These are phyloP conservation scores for Panaeolus cyanescens DNA, from an alignment of 768 basidiomycete genomes.

Conservation along the genomic window DNA sequence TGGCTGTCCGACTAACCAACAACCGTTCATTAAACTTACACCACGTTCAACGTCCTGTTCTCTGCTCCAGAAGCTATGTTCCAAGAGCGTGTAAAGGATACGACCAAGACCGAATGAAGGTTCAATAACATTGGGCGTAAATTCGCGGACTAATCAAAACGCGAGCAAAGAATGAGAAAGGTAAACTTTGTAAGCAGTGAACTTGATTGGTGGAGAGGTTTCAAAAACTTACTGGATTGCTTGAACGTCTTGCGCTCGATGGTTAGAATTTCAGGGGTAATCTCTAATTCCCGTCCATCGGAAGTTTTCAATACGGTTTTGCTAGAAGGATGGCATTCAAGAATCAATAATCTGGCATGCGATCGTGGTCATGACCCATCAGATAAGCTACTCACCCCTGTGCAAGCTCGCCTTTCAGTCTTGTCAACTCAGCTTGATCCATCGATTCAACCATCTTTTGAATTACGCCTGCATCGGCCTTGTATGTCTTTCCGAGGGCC, in stretches of 20 bases:
- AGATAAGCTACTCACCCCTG: constrained; percentile 58
- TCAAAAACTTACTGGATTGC: constrained; percentile 65
- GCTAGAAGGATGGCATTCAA: constrained; percentile 30
- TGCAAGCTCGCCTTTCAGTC: constrained; percentile 69
- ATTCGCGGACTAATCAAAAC: constrained; percentile 77
- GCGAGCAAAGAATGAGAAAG: constrained; percentile 5
- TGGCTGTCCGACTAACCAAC: not conserved
- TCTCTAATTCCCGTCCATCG: constrained; percentile 66
- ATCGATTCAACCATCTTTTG: constrained; percentile 66
- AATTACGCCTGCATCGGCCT: constrained; percentile 72
- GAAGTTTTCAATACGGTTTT: constrained; percentile 54
- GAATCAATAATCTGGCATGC: not conserved
- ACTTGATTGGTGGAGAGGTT: not conserved
- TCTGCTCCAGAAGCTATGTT: constrained; percentile 95
- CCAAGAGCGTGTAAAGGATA: constrained; percentile 90
- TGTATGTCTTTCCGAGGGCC: constrained; percentile 84
- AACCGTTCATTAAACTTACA: constrained; percentile 45
- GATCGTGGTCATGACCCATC: not conserved
- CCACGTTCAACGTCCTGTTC: constrained; percentile 90
- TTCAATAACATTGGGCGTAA: constrained; percentile 96
- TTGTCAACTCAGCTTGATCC: constrained; percentile 63
- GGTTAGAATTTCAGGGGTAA: constrained; percentile 74
- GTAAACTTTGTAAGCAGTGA: constrained; percentile 5
- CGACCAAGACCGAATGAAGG: constrained; percentile 98
- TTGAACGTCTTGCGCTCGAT: constrained; percentile 87